Evolutionary conservation across 768 basidiomycete species (phyloP), one percentile per base, ranked within the genome.

Genomic region (Leccinellum albellum): DNA sequence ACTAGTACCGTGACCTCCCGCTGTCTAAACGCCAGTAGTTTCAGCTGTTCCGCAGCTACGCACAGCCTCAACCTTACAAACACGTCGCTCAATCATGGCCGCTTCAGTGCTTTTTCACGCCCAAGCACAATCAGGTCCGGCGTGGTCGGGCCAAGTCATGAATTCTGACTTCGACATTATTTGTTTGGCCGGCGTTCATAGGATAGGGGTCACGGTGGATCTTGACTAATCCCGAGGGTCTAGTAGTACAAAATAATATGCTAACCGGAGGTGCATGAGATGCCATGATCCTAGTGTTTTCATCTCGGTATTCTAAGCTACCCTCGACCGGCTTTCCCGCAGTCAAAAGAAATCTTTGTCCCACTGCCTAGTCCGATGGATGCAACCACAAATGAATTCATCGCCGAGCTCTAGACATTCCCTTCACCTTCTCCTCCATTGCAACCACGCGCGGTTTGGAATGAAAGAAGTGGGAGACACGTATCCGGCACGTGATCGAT

Each of bases 161-260:
- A 28, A 28, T 28, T n/a, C 54, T 7, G 20, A 37, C 46, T 37
- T 37, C 17, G 37, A 21, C 7, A 35, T 21, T 21, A 44, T 65
- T 64, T 31, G 31, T 15, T 65, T 61, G 6, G 14, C 63, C 52
- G 63, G 60, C n/a, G 17, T 37, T 49, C 7, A n/a, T 15, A 28
- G 21, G 15, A 40, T 28, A 55, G 56, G 57, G 17, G 32, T 21
- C 5, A 28, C 37, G 20, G 17, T 20, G 17, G 17, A 17, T 8
- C 35, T 35, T 17, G 35, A 35, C 32, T 14, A 17, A 17, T 37
- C 9, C 35, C 35, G 35, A 17, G 35, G 35, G 35, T n/a, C 35
- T 21, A 13, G 26, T 10, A n/a, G n/a, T n/a, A n/a, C n/a, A 13
- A 2, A 12, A 42, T 48, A 31, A n/a, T 3, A 6, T 56, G 14